A percentile compares a stretch with the other conserved stretches of the same genome.
Evolutionary conservation across 2,329 filamentous ascomycete genomes (phyloP).

Genomic region (Aspergillus candidus): DNA sequence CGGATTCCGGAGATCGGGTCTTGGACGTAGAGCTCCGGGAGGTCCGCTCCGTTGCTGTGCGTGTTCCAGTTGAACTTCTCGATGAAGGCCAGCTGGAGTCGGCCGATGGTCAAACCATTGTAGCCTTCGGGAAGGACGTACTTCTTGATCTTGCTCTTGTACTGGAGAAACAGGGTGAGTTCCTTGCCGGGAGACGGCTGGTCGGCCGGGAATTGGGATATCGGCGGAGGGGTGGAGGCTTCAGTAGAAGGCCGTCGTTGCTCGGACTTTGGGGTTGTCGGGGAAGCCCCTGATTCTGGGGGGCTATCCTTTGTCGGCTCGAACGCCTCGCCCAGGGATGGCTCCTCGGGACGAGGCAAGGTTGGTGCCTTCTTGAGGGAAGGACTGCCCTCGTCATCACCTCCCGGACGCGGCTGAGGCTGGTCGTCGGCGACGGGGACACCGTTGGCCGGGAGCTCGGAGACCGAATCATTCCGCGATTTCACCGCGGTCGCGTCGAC

Average conservation of each 20-base stretch:
- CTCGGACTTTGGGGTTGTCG: conserved; percentile 23
- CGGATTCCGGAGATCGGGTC: conserved; percentile 93
- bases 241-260: conserved; percentile 15
- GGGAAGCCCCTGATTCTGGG: conserved; percentile 13
- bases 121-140: conserved; percentile 81
- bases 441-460: conserved; percentile 8
- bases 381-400: conserved; percentile 13
- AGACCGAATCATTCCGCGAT: conserved; percentile 28
- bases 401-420: conserved; percentile 38
- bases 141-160: conserved; percentile 96
- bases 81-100: conserved; percentile 91
- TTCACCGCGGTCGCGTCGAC: conserved; percentile 37
- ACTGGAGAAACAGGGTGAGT: conserved; percentile 88
- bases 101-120: conserved; percentile 76
- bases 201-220: conserved; percentile 53
- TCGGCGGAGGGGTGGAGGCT: conserved; percentile 38
- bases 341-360: conserved; percentile 40
- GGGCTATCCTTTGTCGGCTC: conserved; percentile 26
- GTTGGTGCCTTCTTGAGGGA: conserved; percentile 40
- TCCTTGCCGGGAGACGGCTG: conserved; percentile 71
- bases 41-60: conserved; percentile 81
- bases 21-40: conserved; percentile 97
- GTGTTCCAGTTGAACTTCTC: conserved; percentile 99
- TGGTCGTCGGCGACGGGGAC: conserved; percentile 54
- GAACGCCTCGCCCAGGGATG: conserved; percentile 30